Base-by-base conservation (phyloP, 2,329 filamentous ascomycete genomes). In the Corinectria fuckeliana region DNA sequence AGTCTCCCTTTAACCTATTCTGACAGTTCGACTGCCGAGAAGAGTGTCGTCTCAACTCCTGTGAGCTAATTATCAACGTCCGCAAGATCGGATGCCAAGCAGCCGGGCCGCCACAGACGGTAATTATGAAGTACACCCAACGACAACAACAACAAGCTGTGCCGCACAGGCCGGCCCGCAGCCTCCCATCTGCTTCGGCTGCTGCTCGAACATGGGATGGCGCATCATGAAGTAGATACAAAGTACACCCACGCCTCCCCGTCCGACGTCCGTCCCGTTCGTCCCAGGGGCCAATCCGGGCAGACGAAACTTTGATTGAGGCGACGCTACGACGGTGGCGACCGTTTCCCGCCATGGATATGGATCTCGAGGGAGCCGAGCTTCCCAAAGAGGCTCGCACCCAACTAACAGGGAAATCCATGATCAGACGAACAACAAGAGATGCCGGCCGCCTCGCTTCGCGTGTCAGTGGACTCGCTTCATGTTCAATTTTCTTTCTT, bases 51-150 rank as follows among this genome's bases (percentile, higher is more conserved):
- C n/a, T 6, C 13, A 23, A 53, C 28, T 39, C 16, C n/a, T n/a
- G n/a, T n/a, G n/a, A n/a, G n/a, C n/a, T n/a, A n/a, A n/a, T n/a
- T n/a, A n/a, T n/a, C n/a, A n/a, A n/a, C n/a, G n/a, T n/a, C n/a
- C n/a, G 21, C 28, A 55, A 64, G 66, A 71, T 72, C 63, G 56
- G 69, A 71, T 68, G 70, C 70, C 67, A 71, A 72, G 69, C 41
- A n/a, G n/a, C 42, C 49, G 23, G 50, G 28, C 64, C 50, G 55
- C 49, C 23, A 45, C 49, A n/a, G n/a, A n/a, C n/a, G n/a, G n/a
- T n/a, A n/a, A n/a, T n/a, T n/a, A 36, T 16, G 32, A 36, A 16
- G 7, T n/a, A 36, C 32, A 16, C 32, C 32, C n/a, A 9, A 3
- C n/a, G n/a, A n/a, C n/a, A n/a, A n/a, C 32, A 36, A 36, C 32